These are phyloP conservation scores for Helianthus tuberosus DNA, from an alignment of 129 eudicot genomes.

Conservation along the genomic window DNA sequence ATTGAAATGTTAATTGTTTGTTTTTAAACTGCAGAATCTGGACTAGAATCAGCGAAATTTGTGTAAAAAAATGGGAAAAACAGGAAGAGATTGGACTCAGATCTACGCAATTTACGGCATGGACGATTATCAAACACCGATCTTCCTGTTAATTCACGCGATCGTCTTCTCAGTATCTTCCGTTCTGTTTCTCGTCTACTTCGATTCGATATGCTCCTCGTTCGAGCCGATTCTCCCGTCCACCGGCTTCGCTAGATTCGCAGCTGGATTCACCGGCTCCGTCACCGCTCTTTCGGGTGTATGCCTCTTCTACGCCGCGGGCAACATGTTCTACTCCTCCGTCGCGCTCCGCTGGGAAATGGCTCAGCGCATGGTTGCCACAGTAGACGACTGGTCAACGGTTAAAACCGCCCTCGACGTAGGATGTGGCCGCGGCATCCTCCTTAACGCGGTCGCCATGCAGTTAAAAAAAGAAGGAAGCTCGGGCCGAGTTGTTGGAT, in stretches of 20 bases:
- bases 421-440: conserved; percentile 91
- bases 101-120: conserved; percentile 91
- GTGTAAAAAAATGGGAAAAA: conserved; percentile 55
- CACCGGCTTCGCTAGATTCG: conserved; percentile 61
- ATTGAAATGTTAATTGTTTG: not conserved
- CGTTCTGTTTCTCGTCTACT: conserved; percentile 61
- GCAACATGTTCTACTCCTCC: conserved; percentile 74
- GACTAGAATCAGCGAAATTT: not conserved
- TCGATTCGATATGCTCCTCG: conserved; percentile 48
- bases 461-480: conserved; percentile 85
- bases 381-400: conserved; percentile 67
- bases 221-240: conserved; percentile 46
- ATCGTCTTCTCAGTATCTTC: conserved; percentile 54
- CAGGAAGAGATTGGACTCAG: conserved; percentile 93
- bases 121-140: conserved; percentile 82
- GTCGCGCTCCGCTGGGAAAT: conserved; percentile 75
- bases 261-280: conserved; percentile 83
- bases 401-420: conserved; percentile 61
- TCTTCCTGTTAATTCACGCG: conserved; percentile 67
- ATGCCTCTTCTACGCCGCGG: conserved; percentile 76
- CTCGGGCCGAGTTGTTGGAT: conserved; percentile 80
- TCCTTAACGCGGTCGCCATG: conserved; percentile 80
- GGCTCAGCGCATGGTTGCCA: conserved; percentile 67
- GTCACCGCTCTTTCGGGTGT: conserved; percentile 79
- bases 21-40: conserved; percentile 16